Evolutionary conservation across 2,329 filamentous ascomycete genomes (phyloP).

Genomic region (Fusarium algeriense): DNA sequence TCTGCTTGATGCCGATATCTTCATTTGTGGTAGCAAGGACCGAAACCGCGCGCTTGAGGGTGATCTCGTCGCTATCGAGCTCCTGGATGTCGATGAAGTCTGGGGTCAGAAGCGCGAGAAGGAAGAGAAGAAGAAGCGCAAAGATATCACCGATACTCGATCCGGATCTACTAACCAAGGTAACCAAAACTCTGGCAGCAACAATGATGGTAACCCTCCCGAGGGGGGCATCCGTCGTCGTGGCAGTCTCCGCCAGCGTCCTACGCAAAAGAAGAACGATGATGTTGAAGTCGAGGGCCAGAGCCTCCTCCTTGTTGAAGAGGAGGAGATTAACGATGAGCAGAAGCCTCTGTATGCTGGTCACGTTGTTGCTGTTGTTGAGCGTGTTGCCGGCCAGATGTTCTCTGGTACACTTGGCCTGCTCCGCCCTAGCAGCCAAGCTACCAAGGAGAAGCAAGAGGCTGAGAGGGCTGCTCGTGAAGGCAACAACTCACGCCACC

Average conservation of each 20-base stretch:
- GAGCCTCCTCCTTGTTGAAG: slow-evolving; percentile 94
- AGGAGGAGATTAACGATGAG: slow-evolving; percentile 98
- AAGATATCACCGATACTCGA: slow-evolving; percentile 95
- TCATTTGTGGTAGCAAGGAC: slow-evolving; percentile 99
- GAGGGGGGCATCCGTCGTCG: slow-evolving; percentile 92
- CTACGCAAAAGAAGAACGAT: slow-evolving; percentile 99
- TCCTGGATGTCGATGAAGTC: slow-evolving; percentile 97
- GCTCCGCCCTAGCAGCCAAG: slow-evolving; percentile 95
- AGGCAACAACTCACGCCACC: slow-evolving; percentile 75
- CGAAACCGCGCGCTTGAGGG: slow-evolving; percentile 96
- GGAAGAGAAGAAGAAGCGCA: slow-evolving; percentile 99
- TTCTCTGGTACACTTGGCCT: slow-evolving; percentile 97
- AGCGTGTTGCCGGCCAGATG: slow-evolving; percentile 98
- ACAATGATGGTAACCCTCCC: slow-evolving; percentile 70
- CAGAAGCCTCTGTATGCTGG: slow-evolving; percentile 97
- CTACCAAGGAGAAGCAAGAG: slow-evolving; percentile 99
- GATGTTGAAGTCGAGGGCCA: slow-evolving; percentile 99
- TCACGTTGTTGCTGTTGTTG: slow-evolving; percentile 96
- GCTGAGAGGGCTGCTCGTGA: slow-evolving; percentile 94
- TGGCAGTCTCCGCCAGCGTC: slow-evolving; percentile 94
- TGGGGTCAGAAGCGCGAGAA: slow-evolving; percentile 99
- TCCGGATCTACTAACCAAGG: slow-evolving; percentile 80
- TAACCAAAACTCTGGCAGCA: slow-evolving; percentile 71
- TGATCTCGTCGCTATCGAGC: slow-evolving; percentile 93
- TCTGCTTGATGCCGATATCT: slow-evolving; percentile 94